Percentiles rank a stretch among this genome's conserved stretches.
Evolutionary conservation across 345 rosid genomes (phyloP).

Genomic region (Arabis alpina): DNA sequence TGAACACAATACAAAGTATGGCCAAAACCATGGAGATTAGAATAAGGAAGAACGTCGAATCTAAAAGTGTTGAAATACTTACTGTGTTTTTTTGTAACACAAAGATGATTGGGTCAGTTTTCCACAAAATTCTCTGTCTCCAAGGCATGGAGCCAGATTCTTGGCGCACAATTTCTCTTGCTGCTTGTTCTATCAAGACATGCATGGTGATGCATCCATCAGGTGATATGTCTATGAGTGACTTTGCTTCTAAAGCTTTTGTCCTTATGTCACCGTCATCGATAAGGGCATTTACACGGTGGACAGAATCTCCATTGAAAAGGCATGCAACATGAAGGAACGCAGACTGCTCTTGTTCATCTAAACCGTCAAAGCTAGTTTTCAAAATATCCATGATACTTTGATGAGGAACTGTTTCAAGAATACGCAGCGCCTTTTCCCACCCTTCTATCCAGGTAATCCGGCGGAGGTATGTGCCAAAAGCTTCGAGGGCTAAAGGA

Average conservation of each 20-base stretch:
- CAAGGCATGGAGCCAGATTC: background rate
- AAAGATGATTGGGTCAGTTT: background rate
- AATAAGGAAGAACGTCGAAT: background rate
- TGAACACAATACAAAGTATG: background rate
- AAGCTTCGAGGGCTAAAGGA: slow-evolving; percentile 25
- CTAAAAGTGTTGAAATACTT: background rate
- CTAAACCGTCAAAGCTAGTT: slow-evolving; percentile 21
- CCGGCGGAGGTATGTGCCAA: slow-evolving; percentile 7
- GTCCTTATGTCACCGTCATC: slow-evolving; percentile 7
- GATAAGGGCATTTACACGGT: background rate
- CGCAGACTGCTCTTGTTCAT: background rate
- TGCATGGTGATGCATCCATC: slow-evolving; percentile 29
- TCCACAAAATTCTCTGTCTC: slow-evolving; percentile 30
- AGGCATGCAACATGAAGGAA: slow-evolving; percentile 40
- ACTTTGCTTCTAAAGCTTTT: slow-evolving; percentile 4
- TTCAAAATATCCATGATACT: background rate
- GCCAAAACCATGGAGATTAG: too few species aligned
- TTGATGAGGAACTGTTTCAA: slow-evolving; percentile 9
- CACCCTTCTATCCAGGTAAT: background rate
- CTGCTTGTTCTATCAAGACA: slow-evolving; percentile 30
- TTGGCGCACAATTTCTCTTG: slow-evolving; percentile 25
- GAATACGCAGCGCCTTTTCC: slow-evolving; percentile 4
- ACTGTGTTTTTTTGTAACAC: slow-evolving; percentile 20
- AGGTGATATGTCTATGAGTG: slow-evolving; percentile 24
- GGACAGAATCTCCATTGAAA: slow-evolving; percentile 29